Percentiles rank a stretch among this genome's conserved stretches.
Conservation (phyloP, 805 yeast genomes). For the Kodamaea kakaduensis region DNA sequence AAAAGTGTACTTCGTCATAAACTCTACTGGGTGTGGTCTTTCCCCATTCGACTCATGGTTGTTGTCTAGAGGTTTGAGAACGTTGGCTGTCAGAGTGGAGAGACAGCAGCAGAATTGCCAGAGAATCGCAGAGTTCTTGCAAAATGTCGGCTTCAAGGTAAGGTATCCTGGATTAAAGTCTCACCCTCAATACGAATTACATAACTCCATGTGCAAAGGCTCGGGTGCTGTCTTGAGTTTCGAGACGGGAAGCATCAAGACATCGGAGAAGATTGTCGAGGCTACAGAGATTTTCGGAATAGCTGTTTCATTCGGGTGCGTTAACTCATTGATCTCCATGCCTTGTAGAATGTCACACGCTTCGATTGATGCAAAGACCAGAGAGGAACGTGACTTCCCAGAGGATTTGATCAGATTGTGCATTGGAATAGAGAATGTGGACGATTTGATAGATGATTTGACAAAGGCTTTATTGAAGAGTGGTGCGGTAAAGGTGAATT, state of each 20-base stretch:
- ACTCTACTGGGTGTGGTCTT: slow-evolving; percentile 87
- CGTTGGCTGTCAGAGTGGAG: slow-evolving; percentile 80
- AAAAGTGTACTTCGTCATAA: slow-evolving; percentile 68
- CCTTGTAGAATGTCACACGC: slow-evolving; percentile 98
- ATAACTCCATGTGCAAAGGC: slow-evolving; percentile 72
- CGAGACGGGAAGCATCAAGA: slow-evolving; percentile 73
- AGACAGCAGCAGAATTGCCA: slow-evolving; percentile 77
- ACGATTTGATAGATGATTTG: slow-evolving; percentile 80
- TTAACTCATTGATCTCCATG: slow-evolving; percentile 85
- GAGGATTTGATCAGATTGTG: slow-evolving; percentile 89
- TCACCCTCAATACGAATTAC: slow-evolving; percentile 80
- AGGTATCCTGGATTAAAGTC: slow-evolving; percentile 80
- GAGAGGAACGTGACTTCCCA: slow-evolving; percentile 86
- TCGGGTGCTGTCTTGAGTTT: slow-evolving; percentile 87
- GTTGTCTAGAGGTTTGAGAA: slow-evolving; percentile 80
- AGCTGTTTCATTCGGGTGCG: slow-evolving; percentile 93
- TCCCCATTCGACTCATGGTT: slow-evolving; percentile 94
- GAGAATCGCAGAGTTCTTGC: slow-evolving; percentile 70
- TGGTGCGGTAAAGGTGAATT: slow-evolving; percentile 49
- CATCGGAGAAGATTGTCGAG: slow-evolving; percentile 71
- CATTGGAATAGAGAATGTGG: slow-evolving; percentile 82
- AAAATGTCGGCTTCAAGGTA: slow-evolving; percentile 65
- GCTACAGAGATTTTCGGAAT: slow-evolving; percentile 75
- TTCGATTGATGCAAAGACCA: slow-evolving; percentile 82
- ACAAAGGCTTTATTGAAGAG: slow-evolving; percentile 64